A percentile compares a stretch with the other conserved stretches of the same genome.
Conservation (phyloP, 2,329 filamentous ascomycete genomes). For the Penicillium sp. region DNA sequence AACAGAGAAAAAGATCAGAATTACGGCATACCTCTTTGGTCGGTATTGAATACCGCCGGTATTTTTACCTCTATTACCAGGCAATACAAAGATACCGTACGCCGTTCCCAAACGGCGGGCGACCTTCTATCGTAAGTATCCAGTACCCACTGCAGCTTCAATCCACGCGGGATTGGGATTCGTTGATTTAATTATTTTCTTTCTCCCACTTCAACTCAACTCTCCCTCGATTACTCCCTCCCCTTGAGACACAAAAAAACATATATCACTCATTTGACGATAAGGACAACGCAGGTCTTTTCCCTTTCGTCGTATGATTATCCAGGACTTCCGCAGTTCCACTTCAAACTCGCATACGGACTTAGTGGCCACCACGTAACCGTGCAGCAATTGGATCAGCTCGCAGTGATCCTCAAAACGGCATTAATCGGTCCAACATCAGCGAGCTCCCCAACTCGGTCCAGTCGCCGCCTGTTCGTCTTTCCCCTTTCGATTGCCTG, state of each 20-base stretch:
- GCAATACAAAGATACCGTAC: conserved; percentile 9
- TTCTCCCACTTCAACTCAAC: background rate
- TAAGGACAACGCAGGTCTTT: conserved; percentile 23
- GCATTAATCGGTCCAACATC: conserved; percentile 29
- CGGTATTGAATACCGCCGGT: background rate
- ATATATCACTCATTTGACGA: conserved; percentile 8
- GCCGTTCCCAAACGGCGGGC: conserved; percentile 1
- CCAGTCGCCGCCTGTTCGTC: conserved; percentile 31
- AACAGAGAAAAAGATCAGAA: background rate
- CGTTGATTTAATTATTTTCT: conserved; percentile 27
- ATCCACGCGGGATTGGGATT: conserved; percentile 22
- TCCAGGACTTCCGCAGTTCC: conserved; percentile 23
- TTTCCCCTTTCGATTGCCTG: conserved; percentile 37
- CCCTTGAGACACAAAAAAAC: conserved; percentile 8
- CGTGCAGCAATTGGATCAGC: conserved; percentile 33
- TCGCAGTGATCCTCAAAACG: conserved; percentile 23
- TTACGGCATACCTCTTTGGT: background rate
- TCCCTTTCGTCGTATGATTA: conserved; percentile 28
- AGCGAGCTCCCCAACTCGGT: conserved; percentile 24
- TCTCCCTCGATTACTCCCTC: conserved; percentile 3
- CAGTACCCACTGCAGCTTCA: conserved; percentile 27
- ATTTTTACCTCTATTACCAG: background rate
- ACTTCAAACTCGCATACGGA: conserved; percentile 25
- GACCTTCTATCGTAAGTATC: conserved; percentile 13
- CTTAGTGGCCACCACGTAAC: conserved; percentile 36